Conservation (phyloP, 1,284 basidiomycete genomes). For the Cutaneotrichosporon sp. region DNA sequence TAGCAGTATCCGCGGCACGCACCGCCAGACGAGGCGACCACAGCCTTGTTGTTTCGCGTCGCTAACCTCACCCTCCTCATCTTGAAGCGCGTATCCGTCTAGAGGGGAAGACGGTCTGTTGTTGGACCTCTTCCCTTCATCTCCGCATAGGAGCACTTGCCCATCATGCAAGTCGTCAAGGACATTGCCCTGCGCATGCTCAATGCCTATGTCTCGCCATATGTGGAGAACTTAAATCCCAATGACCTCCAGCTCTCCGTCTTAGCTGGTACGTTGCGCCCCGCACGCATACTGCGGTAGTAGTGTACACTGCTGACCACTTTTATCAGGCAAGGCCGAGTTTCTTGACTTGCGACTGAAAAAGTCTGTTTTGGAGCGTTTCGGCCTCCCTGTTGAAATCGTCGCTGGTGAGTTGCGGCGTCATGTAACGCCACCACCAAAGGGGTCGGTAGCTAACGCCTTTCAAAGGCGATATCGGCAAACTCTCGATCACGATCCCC, state of each 20-base stretch:
- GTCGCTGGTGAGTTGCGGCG: slow-evolving; percentile 63
- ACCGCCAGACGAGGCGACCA: no score
- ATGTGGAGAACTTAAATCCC: slow-evolving; percentile 94
- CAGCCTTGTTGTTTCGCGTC: no score
- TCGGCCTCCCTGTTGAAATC: slow-evolving; percentile 92
- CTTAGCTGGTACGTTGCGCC: slow-evolving; percentile 61
- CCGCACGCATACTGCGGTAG: neutral
- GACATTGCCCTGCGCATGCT: slow-evolving; percentile 54
- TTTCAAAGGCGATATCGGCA: slow-evolving; percentile 77
- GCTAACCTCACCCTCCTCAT: no score
- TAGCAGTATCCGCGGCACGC: no score
- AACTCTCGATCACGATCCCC: slow-evolving; percentile 85
- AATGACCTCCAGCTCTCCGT: slow-evolving; percentile 94
- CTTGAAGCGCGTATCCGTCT: no score
- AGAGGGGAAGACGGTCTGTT: slow-evolving; percentile 6
- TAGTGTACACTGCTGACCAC: neutral
- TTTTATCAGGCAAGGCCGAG: slow-evolving; percentile 66
- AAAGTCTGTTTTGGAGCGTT: slow-evolving; percentile 92
- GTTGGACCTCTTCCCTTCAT: slow-evolving; percentile 4
- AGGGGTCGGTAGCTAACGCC: neutral
- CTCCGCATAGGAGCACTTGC: slow-evolving; percentile 3
- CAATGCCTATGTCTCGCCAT: slow-evolving; percentile 87
- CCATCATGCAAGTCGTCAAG: slow-evolving; percentile 42
- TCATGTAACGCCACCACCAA: no score
- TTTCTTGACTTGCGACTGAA: slow-evolving; percentile 80